A percentile compares a stretch with the other conserved stretches of the same genome.
Evolutionary conservation across 1,139 yeast species (phyloP).

Genomic region (Yamadazyma aaseri): DNA sequence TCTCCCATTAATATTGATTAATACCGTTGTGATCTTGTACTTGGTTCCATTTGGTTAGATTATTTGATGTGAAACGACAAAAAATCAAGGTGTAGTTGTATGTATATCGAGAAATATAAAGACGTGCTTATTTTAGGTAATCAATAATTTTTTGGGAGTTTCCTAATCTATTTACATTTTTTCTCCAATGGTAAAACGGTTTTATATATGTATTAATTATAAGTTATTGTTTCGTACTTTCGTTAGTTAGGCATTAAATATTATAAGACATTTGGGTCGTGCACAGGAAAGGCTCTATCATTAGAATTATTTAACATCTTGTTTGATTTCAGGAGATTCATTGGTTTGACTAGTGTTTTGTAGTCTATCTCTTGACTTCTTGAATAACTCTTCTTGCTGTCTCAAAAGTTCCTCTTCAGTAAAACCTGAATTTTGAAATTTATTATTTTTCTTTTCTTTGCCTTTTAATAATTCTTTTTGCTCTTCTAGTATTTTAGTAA

Average conservation of each 20-base stretch:
- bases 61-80: too few relatives aligned
- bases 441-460: slow-evolving; percentile 90
- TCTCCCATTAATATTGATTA: slow-evolving; percentile 43
- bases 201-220: too few relatives aligned
- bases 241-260: too few relatives aligned
- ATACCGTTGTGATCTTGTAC: slow-evolving; percentile 39
- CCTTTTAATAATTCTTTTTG: slow-evolving; percentile 86
- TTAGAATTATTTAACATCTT: slow-evolving; percentile 17
- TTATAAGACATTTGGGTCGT: too few relatives aligned
- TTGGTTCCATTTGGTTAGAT: slow-evolving; percentile 44
- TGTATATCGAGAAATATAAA: too few relatives aligned
- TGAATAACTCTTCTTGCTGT: slow-evolving; percentile 91
- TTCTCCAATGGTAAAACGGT: too few relatives aligned
- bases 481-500: slow-evolving; percentile 77
- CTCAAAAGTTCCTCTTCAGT: slow-evolving; percentile 87
- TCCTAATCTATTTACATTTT: too few relatives aligned
- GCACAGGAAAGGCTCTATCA: too few relatives aligned
- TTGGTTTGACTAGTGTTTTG: slow-evolving; percentile 29
- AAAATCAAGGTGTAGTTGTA: too few relatives aligned
- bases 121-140: too few relatives aligned
- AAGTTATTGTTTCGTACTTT: too few relatives aligned
- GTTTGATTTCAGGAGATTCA: slow-evolving; percentile 7
- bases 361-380: slow-evolving; percentile 78
- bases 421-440: slow-evolving; percentile 88
- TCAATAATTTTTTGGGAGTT: too few relatives aligned